These are phyloP conservation scores for Aspergillus candidus DNA, from an alignment of 2,329 filamentous ascomycete genomes.

Conservation along the genomic window DNA sequence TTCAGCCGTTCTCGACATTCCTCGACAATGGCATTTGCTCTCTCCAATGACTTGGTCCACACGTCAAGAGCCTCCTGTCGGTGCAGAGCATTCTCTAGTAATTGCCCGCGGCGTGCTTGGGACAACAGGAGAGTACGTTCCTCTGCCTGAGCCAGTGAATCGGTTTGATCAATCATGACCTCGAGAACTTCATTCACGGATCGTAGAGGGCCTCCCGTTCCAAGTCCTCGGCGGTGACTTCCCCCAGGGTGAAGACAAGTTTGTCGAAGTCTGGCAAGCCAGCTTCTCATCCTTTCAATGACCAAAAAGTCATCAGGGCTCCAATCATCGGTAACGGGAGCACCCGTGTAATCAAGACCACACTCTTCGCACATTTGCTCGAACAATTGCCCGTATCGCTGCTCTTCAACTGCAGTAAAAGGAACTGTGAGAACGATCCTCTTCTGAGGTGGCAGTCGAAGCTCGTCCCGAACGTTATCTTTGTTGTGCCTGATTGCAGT, in stretches of 20 bases:
- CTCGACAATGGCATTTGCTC: constrained; percentile 46
- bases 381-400: constrained; percentile 75
- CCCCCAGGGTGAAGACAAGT: constrained; percentile 76
- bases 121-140: constrained; percentile 61
- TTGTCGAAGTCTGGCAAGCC: constrained; percentile 72
- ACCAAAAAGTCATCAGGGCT: constrained; percentile 52
- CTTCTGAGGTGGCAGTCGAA: constrained; percentile 74
- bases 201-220: constrained; percentile 62
- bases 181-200: constrained; percentile 83
- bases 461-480: constrained; percentile 67
- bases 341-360: constrained; percentile 59
- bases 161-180: constrained; percentile 84
- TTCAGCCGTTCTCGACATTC: constrained; percentile 60
- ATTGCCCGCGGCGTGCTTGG: constrained; percentile 65
- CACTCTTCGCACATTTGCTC: constrained; percentile 67
- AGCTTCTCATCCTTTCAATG: constrained; percentile 69
- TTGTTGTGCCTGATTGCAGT: constrained; percentile 85
- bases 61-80: constrained; percentile 62
- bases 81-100: constrained; percentile 67
- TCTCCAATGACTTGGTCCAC: constrained; percentile 56
- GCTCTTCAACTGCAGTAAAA: constrained; percentile 84
- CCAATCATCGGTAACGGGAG: constrained; percentile 58
- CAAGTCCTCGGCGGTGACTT: constrained; percentile 58
- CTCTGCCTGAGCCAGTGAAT: constrained; percentile 58
- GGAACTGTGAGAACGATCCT: constrained; percentile 83